Conservation (phyloP, 164 flowering plant genomes). For the Sextonia rubra region DNA sequence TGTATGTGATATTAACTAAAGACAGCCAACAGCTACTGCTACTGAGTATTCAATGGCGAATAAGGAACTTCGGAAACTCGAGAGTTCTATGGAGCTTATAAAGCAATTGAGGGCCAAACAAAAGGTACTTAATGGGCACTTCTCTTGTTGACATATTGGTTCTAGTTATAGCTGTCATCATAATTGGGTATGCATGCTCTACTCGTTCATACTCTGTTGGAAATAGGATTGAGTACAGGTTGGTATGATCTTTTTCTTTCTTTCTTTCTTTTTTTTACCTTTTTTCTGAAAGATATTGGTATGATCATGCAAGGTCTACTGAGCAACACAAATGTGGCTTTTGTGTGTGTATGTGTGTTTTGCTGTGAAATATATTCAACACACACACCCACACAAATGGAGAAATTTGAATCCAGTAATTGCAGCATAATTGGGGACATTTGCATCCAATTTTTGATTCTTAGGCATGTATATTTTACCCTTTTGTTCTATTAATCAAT, state of each 20-base stretch:
- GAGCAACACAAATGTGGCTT: neutral
- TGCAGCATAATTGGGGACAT: too few relatives aligned
- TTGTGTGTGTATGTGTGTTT: too few relatives aligned
- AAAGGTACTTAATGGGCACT: constrained; percentile 41
- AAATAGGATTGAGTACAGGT: neutral
- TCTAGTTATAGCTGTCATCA: neutral
- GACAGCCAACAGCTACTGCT: constrained; percentile 85
- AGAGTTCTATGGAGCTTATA: constrained; percentile 58
- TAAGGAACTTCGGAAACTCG: constrained; percentile 77
- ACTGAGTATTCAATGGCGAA: constrained; percentile 73
- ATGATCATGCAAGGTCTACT: neutral
- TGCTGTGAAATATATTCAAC: too few relatives aligned
- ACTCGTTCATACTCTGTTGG: neutral
- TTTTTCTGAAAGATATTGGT: neutral
- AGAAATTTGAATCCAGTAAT: too few relatives aligned
- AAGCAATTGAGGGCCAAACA: constrained; percentile 60
- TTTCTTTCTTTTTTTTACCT: too few relatives aligned
- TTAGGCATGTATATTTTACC: too few relatives aligned
- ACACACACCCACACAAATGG: too few relatives aligned
- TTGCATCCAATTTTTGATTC: too few relatives aligned
- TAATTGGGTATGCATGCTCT: neutral
- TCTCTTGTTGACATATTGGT: neutral
- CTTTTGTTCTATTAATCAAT: too few relatives aligned
- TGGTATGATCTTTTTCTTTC: neutral
- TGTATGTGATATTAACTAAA: constrained; percentile 35